These are phyloP conservation scores for Fusarium caatingaense DNA, from an alignment of 2,329 filamentous ascomycete genomes.

Conservation along the genomic window DNA sequence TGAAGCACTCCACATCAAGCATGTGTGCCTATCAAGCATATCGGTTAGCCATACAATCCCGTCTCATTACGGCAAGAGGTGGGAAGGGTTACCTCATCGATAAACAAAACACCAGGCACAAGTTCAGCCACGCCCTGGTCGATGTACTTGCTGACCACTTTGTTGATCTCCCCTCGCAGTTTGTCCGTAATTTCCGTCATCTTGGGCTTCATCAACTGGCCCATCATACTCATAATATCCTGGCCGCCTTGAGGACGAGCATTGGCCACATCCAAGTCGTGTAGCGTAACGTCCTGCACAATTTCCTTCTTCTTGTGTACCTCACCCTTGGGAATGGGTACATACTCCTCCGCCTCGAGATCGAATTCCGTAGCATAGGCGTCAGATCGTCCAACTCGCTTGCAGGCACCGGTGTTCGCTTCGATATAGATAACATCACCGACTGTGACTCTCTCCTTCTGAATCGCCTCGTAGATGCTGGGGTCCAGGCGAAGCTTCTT, in stretches of 20 bases:
- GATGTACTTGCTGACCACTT: slow-evolving; percentile 98
- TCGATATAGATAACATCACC: slow-evolving; percentile 99
- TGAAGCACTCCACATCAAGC: slow-evolving; percentile 99
- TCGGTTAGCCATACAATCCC: slow-evolving; percentile 40
- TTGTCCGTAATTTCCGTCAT: slow-evolving; percentile 99
- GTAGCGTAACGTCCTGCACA: slow-evolving; percentile 96
- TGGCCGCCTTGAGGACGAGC: slow-evolving; percentile 95
- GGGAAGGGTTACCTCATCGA: slow-evolving; percentile 80
- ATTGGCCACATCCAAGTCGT: slow-evolving; percentile 96
- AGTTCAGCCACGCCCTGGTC: slow-evolving; percentile 98
- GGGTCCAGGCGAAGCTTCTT: slow-evolving; percentile 98
- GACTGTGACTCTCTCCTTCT: slow-evolving; percentile 95
- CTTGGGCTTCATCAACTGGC: slow-evolving; percentile 98
- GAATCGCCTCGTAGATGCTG: slow-evolving; percentile 98
- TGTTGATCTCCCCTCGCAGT: slow-evolving; percentile 95
- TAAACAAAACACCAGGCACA: slow-evolving; percentile 97
- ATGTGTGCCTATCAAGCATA: slow-evolving; percentile 82
- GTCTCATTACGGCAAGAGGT: slow-evolving; percentile 20
- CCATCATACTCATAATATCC: slow-evolving; percentile 99
- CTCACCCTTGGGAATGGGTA: slow-evolving; percentile 97
- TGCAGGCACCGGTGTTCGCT: slow-evolving; percentile 97
- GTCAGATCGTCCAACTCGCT: slow-evolving; percentile 94
- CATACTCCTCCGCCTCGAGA: slow-evolving; percentile 98
- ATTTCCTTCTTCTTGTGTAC: slow-evolving; percentile 99
- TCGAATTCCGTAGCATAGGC: slow-evolving; percentile 99